Evolutionary conservation across 2,329 filamentous ascomycete genomes (phyloP).

Genomic region (Hymenoscyphus occultus): DNA sequence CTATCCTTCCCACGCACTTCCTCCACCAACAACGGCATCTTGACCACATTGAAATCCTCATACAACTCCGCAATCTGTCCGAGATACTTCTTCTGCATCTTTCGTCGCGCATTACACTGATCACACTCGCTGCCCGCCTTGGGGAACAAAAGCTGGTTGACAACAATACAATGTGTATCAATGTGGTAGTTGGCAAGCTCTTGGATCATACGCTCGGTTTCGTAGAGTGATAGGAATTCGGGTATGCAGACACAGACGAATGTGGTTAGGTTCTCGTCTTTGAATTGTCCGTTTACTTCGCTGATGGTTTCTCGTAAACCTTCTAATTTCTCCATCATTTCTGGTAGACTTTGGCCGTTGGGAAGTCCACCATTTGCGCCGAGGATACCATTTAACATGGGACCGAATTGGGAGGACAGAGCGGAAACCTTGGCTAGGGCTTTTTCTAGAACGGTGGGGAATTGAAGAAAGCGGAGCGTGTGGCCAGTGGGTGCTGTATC

Average conservation of each 20-base stretch:
- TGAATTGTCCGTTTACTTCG: conserved; percentile 98
- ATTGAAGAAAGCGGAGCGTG: conserved; percentile 97
- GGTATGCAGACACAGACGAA: conserved; percentile 99
- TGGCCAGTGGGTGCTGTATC: conserved; percentile 97
- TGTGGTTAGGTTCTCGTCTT: conserved; percentile 90
- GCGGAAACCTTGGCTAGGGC: conserved; percentile 96
- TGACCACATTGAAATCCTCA: conserved; percentile 98
- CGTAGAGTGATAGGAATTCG: conserved; percentile 93
- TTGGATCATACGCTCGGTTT: conserved; percentile 99
- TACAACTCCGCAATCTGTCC: conserved; percentile 99
- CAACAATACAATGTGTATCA: conserved; percentile 95
- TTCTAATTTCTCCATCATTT: conserved; percentile 94
- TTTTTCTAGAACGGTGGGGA: conserved; percentile 97
- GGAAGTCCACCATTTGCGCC: conserved; percentile 65
- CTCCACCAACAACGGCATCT: conserved; percentile 94
- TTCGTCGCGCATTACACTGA: conserved; percentile 88
- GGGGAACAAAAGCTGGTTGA: conserved; percentile 96
- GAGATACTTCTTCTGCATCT: conserved; percentile 99
- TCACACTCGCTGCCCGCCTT: conserved; percentile 82
- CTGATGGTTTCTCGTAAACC: conserved; percentile 86
- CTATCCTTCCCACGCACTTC: conserved; percentile 95
- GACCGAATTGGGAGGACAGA: conserved; percentile 89
- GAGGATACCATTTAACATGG: conserved; percentile 90
- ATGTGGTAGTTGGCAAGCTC: conserved; percentile 91
- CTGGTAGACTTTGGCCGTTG: conserved; percentile 87